phyloP scores from a whole-genome alignment of 805 yeast species.

The Maudiozyma barnettii region DNA sequence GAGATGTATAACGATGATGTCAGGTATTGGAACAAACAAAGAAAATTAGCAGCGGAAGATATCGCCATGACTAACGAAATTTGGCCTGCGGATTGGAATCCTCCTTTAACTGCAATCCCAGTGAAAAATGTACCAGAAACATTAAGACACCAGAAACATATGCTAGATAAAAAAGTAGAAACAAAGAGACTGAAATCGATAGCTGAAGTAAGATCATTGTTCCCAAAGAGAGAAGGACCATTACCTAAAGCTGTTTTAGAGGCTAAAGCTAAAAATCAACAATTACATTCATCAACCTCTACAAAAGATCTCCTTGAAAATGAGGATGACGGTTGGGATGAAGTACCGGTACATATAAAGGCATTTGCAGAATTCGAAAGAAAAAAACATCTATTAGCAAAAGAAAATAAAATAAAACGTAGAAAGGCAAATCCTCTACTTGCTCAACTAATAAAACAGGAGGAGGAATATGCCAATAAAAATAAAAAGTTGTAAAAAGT shows the following conservation, averaged over 20 bases:
- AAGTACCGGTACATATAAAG: conserved; percentile 64
- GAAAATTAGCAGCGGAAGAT: conserved; percentile 49
- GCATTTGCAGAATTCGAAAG: conserved; percentile 82
- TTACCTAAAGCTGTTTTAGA: conserved; percentile 30
- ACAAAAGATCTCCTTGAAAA: conserved; percentile 7
- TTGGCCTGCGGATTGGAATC: conserved; percentile 62
- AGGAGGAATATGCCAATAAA: neutral
- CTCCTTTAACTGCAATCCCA: conserved; percentile 38
- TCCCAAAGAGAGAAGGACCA: conserved; percentile 26
- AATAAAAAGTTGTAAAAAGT: neutral
- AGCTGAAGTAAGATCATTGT: conserved; percentile 15
- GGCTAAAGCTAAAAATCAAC: conserved; percentile 13
- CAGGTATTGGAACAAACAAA: conserved; percentile 61
- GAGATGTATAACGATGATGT: conserved; percentile 82
- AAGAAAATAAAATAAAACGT: conserved; percentile 2
- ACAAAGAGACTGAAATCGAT: conserved; percentile 1
- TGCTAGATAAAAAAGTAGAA: conserved; percentile 1
- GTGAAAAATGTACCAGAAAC: conserved; percentile 35
- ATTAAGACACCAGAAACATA: conserved; percentile 3
- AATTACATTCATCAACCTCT: too few relatives aligned
- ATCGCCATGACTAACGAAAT: conserved; percentile 34
- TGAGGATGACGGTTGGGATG: conserved; percentile 38
- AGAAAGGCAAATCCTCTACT: neutral
- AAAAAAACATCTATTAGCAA: conserved; percentile 37
- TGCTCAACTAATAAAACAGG: neutral